Conservation (phyloP, 2,329 filamentous ascomycete genomes). For the Ophiocordyceps camponoti-saundersi region DNA sequence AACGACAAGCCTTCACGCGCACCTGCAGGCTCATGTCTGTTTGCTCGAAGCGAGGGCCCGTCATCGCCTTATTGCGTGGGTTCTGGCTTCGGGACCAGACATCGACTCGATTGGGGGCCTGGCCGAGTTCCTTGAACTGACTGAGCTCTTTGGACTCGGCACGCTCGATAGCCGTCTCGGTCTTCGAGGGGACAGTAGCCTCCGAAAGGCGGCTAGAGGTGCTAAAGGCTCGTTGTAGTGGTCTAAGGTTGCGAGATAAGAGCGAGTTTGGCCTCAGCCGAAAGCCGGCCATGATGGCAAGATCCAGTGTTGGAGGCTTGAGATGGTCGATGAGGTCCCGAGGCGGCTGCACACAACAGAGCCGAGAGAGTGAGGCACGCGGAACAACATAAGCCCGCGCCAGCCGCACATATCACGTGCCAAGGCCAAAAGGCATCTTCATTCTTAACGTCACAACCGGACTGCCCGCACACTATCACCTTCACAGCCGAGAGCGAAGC, state of each 20-base stretch:
- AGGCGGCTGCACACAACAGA: neutral
- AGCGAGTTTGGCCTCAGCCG: constrained; percentile 27
- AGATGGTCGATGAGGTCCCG: too few species aligned
- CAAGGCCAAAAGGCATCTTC: neutral
- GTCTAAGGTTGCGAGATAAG: constrained; percentile 25
- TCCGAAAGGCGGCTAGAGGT: constrained; percentile 30
- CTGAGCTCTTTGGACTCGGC: constrained; percentile 28
- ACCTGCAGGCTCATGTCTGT: constrained; percentile 89
- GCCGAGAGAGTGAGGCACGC: neutral
- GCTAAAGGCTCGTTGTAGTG: constrained; percentile 28
- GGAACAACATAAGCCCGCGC: neutral
- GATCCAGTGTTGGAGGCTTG: neutral
- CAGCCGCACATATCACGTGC: neutral
- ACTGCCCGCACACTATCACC: neutral
- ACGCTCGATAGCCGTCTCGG: constrained; percentile 25
- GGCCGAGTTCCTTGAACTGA: constrained; percentile 41
- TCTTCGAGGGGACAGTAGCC: constrained; percentile 18
- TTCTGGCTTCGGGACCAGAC: constrained; percentile 81
- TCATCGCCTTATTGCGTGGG: constrained; percentile 70
- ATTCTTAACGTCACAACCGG: neutral
- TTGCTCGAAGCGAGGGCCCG: constrained; percentile 90
- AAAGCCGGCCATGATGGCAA: constrained; percentile 22
- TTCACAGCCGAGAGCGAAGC: neutral
- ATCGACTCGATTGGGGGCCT: constrained; percentile 71
- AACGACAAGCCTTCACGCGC: constrained; percentile 12